Base-by-base conservation (phyloP, 495 filamentous ascomycete species). In the Elasticomyces elasticus region DNA sequence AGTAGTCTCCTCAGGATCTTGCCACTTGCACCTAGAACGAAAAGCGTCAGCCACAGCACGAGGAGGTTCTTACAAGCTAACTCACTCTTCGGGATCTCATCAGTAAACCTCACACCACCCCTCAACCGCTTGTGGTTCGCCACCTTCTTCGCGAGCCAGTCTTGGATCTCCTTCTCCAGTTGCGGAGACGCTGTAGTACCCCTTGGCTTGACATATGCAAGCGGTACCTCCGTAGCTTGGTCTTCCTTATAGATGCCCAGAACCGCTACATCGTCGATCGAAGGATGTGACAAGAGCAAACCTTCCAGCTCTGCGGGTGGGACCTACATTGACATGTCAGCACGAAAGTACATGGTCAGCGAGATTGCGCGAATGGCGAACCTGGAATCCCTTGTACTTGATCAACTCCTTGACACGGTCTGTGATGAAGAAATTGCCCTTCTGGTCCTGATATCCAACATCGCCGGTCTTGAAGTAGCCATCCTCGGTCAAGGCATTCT, bases 241-340 rank as follows among this genome's bases (percentile, higher is more conserved):
- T 70, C 61, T 7, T 69, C 67, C n/a, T 63, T 62, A 47, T 64
- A 64, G 51, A 69, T 28, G 23, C 51, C 71, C 1, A 68, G 63
- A 12, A 75, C 72, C 12, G 69, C 74, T 7, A 67, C 74, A 63
- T 76, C 74, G 13, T 64, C 67, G 30, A 76, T 59, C 3, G 58
- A 61, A 19, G 68, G 65, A 57, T 72, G 62, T 49, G 66, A 64
- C 15, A 74, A 59, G 10, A 76, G 63, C n/a, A 73, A 51, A 0
- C 68, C 71, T 54, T 77, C 74, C 1, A 77, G 59, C 59, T 77
- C 74, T 2, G 74, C 72, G 5, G 74, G 74, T 19, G 70, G 64
- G 13, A 76, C 72, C 11, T 51, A 28, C n/a, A n/a, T n/a, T n/a
- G n/a, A n/a, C n/a, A n/a, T n/a, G n/a, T n/a, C n/a, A n/a, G n/a